These are phyloP conservation scores for Elaeis guineensis DNA, from an alignment of 176 grass and related monocot species.

Conservation along the genomic window DNA sequence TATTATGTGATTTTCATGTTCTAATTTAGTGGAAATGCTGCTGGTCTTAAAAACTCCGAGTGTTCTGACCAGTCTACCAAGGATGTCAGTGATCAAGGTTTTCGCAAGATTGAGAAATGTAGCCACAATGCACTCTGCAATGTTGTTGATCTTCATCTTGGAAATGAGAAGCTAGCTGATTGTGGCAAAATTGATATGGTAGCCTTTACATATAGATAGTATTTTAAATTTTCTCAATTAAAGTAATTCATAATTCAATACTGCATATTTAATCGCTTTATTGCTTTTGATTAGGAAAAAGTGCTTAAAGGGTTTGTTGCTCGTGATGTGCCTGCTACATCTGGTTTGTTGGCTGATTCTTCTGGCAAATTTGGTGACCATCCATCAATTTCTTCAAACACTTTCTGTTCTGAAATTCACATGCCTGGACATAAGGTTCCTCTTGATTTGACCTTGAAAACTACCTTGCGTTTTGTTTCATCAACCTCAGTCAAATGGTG, in stretches of 20 bases:
- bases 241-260: background rate
- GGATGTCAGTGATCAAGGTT: conserved; percentile 33
- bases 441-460: conserved; percentile 89
- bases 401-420: conserved; percentile 43
- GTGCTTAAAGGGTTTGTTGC: conserved; percentile 73
- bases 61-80: conserved; percentile 10
- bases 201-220: conserved; percentile 8
- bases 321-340: conserved; percentile 29
- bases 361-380: conserved; percentile 28
- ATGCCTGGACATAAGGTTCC: conserved; percentile 63
- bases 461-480: conserved; percentile 58
- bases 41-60: conserved; percentile 13
- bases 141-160: conserved; percentile 76
- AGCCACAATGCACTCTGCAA: conserved; percentile 58
- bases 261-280: background rate
- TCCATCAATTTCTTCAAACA: conserved; percentile 25
- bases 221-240: background rate
- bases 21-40: conserved; percentile 16
- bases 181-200: conserved; percentile 84
- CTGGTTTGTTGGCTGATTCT: conserved; percentile 16
- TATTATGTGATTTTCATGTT: background rate
- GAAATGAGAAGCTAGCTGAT: conserved; percentile 47
- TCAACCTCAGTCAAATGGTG: conserved; percentile 91
- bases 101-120: conserved; percentile 50
- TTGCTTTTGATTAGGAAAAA: conserved; percentile 57